A percentile compares a stretch with the other conserved stretches of the same genome.
phyloP scores from a whole-genome alignment of 805 yeast genomes.

The Grigorovia transvaalensis region DNA sequence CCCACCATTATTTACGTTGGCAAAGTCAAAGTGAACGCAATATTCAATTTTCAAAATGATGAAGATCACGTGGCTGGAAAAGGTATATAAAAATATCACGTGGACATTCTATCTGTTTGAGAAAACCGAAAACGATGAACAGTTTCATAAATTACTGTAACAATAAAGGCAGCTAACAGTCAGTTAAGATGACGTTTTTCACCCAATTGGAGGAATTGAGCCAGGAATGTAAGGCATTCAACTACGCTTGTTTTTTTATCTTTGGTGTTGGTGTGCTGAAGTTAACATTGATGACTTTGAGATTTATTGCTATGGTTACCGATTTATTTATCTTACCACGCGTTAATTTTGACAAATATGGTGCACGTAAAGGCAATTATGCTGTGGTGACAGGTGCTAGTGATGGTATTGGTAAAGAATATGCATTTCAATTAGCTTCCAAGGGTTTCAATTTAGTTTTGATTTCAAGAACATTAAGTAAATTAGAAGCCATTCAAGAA shows the following conservation, averaged over 20 bases:
- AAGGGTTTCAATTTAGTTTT: conserved; percentile 76
- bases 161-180: neutral
- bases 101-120: no score
- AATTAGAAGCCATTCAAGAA: conserved; percentile 53
- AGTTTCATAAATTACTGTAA: neutral
- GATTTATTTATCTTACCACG: conserved; percentile 60
- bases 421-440: conserved; percentile 71
- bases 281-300: conserved; percentile 40
- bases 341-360: conserved; percentile 51
- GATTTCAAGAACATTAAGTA: conserved; percentile 74
- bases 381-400: conserved; percentile 97
- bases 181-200: conserved; percentile 10
- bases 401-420: conserved; percentile 95
- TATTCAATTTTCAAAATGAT: no score
- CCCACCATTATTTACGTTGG: no score
- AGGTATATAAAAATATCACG: no score
- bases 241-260: conserved; percentile 29
- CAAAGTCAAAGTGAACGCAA: no score
- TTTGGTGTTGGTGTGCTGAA: conserved; percentile 56
- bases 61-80: no score
- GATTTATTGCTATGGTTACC: conserved; percentile 41
- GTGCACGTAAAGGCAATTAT: conserved; percentile 66
- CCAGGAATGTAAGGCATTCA: conserved; percentile 15
- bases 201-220: conserved; percentile 17
- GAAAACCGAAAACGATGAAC: neutral